Evolutionary conservation across 176 grass and related monocot genomes (phyloP).

Genomic region (Oryza brachyantha): DNA sequence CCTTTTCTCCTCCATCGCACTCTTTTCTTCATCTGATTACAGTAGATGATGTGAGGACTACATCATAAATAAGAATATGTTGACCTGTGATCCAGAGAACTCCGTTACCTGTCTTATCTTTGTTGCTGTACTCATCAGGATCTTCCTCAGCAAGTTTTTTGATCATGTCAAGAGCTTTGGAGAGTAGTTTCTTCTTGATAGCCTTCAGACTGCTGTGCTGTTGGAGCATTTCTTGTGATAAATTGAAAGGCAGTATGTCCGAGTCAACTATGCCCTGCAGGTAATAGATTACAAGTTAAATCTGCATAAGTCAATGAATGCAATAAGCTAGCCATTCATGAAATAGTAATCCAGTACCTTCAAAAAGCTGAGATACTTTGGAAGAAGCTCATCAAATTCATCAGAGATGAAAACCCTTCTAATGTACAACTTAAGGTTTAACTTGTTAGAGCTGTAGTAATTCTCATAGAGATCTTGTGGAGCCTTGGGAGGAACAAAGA

Average conservation of each 20-base stretch:
- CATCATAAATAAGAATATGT: background rate
- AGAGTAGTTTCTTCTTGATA: constrained; percentile 96
- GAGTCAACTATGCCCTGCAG: constrained; percentile 92
- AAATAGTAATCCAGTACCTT: constrained; percentile 45
- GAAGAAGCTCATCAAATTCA: constrained; percentile 93
- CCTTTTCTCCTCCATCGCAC: constrained; percentile 76
- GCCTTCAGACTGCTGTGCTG: constrained; percentile 92
- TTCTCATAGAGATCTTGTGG: constrained; percentile 94
- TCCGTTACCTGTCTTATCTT: constrained; percentile 84
- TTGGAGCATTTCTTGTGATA: constrained; percentile 97
- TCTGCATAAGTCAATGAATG: background rate
- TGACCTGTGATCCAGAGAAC: background rate
- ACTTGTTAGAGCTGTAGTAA: constrained; percentile 91
- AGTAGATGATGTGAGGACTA: constrained; percentile 4
- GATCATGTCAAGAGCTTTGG: constrained; percentile 97
- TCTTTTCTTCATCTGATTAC: constrained; percentile 64
- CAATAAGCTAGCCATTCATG: background rate
- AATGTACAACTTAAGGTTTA: constrained; percentile 92
- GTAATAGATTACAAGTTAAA: background rate
- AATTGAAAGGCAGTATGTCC: constrained; percentile 89
- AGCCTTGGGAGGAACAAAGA: constrained; percentile 91
- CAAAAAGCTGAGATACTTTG: constrained; percentile 94
- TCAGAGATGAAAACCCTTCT: constrained; percentile 99
- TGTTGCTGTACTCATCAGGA: constrained; percentile 88
- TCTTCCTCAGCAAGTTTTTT: constrained; percentile 87